Percentiles rank a stretch among this genome's conserved stretches.
These are phyloP conservation scores for Gentiana straminea DNA, from an alignment of 257 asterid species.

Conservation along the genomic window DNA sequence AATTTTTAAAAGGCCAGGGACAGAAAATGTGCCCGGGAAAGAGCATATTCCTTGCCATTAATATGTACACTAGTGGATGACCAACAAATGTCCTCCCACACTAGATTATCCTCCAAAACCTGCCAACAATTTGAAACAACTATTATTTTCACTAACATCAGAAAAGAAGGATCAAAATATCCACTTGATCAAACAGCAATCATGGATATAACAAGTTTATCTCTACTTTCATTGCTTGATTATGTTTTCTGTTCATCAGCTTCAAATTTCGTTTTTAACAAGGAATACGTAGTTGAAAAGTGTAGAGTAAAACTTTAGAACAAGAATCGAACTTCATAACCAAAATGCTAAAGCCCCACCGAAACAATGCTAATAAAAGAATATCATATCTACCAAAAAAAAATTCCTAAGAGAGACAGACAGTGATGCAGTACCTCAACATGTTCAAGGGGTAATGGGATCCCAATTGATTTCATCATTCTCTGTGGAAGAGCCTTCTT, in stretches of 20 bases:
- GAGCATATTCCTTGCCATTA: constrained; percentile 67
- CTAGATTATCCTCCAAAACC: constrained; percentile 81
- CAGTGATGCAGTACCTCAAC: constrained; percentile 52
- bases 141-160: constrained; percentile 1
- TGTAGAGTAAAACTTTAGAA: too few relatives aligned
- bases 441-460: constrained; percentile 72
- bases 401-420: too few relatives aligned
- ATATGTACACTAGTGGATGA: constrained; percentile 76
- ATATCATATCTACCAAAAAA: too few relatives aligned
- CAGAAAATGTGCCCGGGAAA: constrained; percentile 80
- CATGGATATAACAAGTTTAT: too few relatives aligned
- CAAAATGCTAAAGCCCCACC: too few relatives aligned
- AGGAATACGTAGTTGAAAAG: too few relatives aligned
- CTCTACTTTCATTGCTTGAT: too few relatives aligned
- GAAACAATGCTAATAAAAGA: too few relatives aligned
- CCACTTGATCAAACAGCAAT: too few relatives aligned
- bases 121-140: constrained; percentile 14
- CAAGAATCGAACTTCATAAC: too few relatives aligned
- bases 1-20: constrained; percentile 22
- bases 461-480: constrained; percentile 55
- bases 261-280: too few relatives aligned
- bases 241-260: too few relatives aligned
- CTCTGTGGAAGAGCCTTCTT: constrained; percentile 69
- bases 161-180: background rate
- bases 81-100: constrained; percentile 93